These are phyloP conservation scores for Epichloe aotearoae DNA, from an alignment of 2,329 filamentous ascomycete species.

Conservation along the genomic window DNA sequence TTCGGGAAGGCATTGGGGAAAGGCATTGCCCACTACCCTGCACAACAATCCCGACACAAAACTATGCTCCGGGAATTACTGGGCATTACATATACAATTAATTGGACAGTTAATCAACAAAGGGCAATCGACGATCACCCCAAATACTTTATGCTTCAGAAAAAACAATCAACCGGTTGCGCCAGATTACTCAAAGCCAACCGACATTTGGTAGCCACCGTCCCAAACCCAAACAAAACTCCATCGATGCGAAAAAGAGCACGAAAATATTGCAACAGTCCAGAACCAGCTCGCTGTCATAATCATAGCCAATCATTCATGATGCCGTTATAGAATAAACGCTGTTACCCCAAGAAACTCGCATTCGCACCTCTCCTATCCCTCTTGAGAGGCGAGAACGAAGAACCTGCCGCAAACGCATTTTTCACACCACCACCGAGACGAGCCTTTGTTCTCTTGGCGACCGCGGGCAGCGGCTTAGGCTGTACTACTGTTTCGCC, in stretches of 20 bases:
- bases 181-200: too few relatives aligned
- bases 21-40: too few relatives aligned
- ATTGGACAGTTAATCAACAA: too few relatives aligned
- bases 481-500: slow-evolving; percentile 25
- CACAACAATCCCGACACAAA: too few relatives aligned
- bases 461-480: neutral
- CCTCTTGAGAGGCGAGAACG: slow-evolving; percentile 62
- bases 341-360: slow-evolving; percentile 39
- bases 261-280: neutral
- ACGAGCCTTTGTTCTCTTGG: slow-evolving; percentile 6
- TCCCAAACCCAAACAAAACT: neutral
- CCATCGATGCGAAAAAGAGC: neutral
- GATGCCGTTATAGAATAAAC: neutral
- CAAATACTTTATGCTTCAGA: too few relatives aligned
- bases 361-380: slow-evolving; percentile 50
- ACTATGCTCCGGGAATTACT: too few relatives aligned
- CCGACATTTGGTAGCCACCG: too few relatives aligned
- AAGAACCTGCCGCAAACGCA: slow-evolving; percentile 35
- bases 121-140: too few relatives aligned
- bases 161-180: too few relatives aligned
- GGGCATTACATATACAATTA: too few relatives aligned
- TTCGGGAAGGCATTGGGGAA: too few relatives aligned
- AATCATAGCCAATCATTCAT: neutral
- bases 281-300: slow-evolving; percentile 1
- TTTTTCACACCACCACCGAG: slow-evolving; percentile 21